Evolutionary conservation across 371 early-diverging fungal species (phyloP).

Genomic region (Rhizopus stolonifer): DNA sequence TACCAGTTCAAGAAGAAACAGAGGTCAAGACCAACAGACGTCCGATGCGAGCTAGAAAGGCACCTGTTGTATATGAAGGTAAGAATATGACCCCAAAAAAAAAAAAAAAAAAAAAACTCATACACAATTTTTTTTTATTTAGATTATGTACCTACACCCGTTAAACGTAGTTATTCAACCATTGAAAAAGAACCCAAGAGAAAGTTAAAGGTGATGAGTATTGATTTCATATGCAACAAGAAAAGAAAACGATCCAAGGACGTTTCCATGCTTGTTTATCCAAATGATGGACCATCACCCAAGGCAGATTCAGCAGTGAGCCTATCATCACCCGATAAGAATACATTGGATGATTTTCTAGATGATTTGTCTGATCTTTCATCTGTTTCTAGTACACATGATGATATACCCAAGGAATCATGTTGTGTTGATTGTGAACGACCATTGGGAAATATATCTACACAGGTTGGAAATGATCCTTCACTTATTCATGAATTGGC

Average conservation of each 20-base stretch:
- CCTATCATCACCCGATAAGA: constrained; percentile 30
- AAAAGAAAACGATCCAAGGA: constrained; percentile 14
- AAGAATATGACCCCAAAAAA: background rate
- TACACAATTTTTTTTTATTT: background rate
- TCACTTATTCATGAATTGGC: constrained; percentile 33
- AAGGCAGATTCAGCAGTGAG: constrained; percentile 48
- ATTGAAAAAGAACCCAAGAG: background rate
- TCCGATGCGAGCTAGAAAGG: background rate
- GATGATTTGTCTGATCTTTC: constrained; percentile 49
- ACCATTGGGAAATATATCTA: constrained; percentile 34
- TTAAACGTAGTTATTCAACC: constrained; percentile 5
- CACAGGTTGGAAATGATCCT: constrained; percentile 26
- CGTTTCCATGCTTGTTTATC: constrained; percentile 24
- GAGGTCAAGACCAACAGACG: background rate
- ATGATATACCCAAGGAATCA: constrained; percentile 6
- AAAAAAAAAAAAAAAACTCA: too few species aligned
- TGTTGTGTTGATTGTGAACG: constrained; percentile 37
- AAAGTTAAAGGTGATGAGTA: constrained; percentile 31
- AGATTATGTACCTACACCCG: background rate
- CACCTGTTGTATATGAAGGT: constrained; percentile 32
- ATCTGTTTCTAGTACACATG: constrained; percentile 26
- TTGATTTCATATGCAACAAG: constrained; percentile 36
- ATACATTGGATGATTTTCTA: constrained; percentile 30
- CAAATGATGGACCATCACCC: constrained; percentile 13
- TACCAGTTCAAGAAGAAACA: background rate